phyloP scores from a whole-genome alignment of 1,284 basidiomycete species.

The Puccinia triticina region DNA sequence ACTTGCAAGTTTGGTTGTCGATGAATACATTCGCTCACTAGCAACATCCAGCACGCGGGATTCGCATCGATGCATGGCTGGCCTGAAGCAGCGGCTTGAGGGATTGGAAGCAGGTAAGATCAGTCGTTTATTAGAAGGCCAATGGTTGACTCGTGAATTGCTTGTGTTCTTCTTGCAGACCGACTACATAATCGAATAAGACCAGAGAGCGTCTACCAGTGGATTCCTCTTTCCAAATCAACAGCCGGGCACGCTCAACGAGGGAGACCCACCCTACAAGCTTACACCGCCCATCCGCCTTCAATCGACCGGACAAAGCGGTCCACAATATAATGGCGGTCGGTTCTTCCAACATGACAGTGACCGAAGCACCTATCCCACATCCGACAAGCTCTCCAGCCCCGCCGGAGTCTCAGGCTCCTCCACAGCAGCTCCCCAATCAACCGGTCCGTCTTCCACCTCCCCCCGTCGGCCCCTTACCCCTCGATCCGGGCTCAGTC shows the following conservation, averaged over 20 bases:
- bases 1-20: too few species aligned
- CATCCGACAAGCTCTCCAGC: neutral
- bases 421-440: neutral
- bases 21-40: too few species aligned
- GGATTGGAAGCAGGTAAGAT: too few species aligned
- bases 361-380: neutral
- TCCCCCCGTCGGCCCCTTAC: slow-evolving; percentile 36
- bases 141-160: neutral
- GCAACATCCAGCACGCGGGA: too few species aligned
- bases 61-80: too few species aligned
- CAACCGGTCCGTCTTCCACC: slow-evolving; percentile 1
- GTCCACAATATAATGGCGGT: neutral
- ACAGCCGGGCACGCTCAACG: neutral
- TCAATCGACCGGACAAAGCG: neutral
- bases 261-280: neutral
- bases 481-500: slow-evolving; percentile 33
- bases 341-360: neutral
- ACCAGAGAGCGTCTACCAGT: too few species aligned
- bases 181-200: too few species aligned
- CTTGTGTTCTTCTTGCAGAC: neutral
- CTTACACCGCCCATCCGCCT: neutral
- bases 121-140: neutral
- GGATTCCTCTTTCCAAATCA: too few species aligned
- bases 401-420: neutral
- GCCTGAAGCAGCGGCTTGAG: too few species aligned